Percentiles rank a stretch among this genome's conserved stretches.
Conservation (phyloP, 2,329 filamentous ascomycete genomes). For the Orbilia ellipsospora region DNA sequence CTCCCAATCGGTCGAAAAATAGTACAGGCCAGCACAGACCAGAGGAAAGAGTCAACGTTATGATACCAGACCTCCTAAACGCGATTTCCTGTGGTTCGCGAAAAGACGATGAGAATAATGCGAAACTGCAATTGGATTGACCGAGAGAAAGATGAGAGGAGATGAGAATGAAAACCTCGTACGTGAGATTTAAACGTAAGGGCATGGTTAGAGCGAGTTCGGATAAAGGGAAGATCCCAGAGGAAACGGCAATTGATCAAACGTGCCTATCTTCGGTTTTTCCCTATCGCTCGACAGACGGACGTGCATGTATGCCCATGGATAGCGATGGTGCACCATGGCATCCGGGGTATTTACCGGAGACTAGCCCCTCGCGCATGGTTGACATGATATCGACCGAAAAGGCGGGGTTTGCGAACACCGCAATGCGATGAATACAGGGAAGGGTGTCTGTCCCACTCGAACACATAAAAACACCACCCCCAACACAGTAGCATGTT, state of each 20-base stretch:
- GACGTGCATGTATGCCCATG: too few species aligned
- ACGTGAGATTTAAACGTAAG: neutral
- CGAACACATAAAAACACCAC: too few species aligned
- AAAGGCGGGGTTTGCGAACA: too few species aligned
- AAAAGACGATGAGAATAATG: neutral
- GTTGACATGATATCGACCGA: too few species aligned
- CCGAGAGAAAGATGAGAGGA: neutral
- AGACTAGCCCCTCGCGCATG: neutral
- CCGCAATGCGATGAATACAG: too few species aligned
- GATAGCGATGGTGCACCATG: too few species aligned
- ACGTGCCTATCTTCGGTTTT: neutral
- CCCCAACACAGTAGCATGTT: too few species aligned
- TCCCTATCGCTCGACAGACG: neutral
- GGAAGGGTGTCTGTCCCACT: too few species aligned
- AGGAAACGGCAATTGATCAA: conserved; percentile 8
- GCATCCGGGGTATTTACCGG: neutral
- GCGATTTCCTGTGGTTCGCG: neutral
- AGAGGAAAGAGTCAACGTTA: neutral
- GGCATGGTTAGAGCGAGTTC: neutral
- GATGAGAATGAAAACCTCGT: neutral
- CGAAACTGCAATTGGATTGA: neutral
- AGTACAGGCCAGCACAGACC: neutral
- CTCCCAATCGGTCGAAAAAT: too few species aligned
- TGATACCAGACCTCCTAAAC: neutral
- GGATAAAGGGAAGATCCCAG: conserved; percentile 22